phyloP scores from a whole-genome alignment of 495 filamentous ascomycete species.

The Letharia columbiana region DNA sequence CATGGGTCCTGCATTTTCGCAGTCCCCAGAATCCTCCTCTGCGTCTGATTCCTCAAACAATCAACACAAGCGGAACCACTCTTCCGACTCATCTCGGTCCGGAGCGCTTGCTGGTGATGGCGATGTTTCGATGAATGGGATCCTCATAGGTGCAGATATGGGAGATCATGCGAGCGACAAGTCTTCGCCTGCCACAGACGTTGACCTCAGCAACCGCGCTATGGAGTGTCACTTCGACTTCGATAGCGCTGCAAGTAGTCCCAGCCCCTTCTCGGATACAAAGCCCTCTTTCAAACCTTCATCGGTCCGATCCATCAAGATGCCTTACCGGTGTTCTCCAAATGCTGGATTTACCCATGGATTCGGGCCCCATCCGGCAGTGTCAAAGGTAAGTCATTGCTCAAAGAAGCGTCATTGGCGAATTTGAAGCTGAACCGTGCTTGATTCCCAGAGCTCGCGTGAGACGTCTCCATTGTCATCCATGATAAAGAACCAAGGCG shows the following conservation, averaged over 20 bases:
- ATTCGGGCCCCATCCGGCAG: constrained; percentile 1
- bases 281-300: constrained; percentile 1
- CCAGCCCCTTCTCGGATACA: constrained; percentile 34
- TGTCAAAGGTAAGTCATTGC: constrained; percentile 13
- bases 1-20: not conserved
- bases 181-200: constrained; percentile 26
- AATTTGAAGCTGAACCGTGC: constrained; percentile 2
- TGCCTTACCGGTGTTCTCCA: constrained; percentile 9
- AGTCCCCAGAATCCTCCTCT: constrained; percentile 26
- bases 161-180: constrained; percentile 7
- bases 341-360: constrained; percentile 4
- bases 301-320: constrained; percentile 7
- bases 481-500: not conserved
- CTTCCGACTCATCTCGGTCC: constrained; percentile 38
- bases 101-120: constrained; percentile 20
- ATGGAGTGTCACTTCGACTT: constrained; percentile 65
- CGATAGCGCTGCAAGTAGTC: constrained; percentile 59
- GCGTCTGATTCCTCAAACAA: constrained; percentile 38
- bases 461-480: constrained; percentile 7
- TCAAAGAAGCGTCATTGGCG: not conserved
- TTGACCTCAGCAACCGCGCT: constrained; percentile 49
- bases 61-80: constrained; percentile 37
- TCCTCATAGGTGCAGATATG: constrained; percentile 15
- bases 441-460: constrained; percentile 6
- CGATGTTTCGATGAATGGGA: constrained; percentile 26